Conservation (phyloP, 139 green algal species). For the Ulvella scutata region DNA sequence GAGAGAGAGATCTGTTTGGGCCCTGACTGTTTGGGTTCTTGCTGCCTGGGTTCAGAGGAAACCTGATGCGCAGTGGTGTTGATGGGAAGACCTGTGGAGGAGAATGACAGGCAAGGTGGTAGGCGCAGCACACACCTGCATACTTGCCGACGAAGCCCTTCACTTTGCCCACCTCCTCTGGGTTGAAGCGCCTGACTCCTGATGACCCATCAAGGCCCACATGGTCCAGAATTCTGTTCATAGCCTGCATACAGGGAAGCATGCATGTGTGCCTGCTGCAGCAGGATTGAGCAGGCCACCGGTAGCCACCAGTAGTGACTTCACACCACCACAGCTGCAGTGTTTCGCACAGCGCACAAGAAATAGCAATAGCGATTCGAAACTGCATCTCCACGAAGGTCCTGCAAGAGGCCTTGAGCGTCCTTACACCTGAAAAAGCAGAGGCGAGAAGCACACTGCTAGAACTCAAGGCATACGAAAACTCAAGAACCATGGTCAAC, state of each 20-base stretch:
- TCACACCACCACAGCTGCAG: neutral
- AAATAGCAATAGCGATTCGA: neutral
- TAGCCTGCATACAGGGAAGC: neutral
- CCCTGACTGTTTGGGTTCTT: too few species aligned
- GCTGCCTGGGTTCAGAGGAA: too few species aligned
- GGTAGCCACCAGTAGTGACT: too few species aligned
- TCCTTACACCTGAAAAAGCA: neutral
- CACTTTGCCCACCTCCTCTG: neutral
- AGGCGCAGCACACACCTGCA: conserved; percentile 59
- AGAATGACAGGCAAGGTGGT: too few species aligned
- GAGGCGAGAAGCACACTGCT: neutral
- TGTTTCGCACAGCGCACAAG: neutral
- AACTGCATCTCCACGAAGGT: neutral
- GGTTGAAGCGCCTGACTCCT: neutral
- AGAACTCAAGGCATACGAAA: neutral
- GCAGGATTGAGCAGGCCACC: too few species aligned
- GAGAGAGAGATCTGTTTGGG: too few species aligned
- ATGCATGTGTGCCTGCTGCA: neutral
- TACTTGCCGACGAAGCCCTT: neutral
- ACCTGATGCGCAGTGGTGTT: too few species aligned
- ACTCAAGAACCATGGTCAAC: neutral
- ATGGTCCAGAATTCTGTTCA: neutral
- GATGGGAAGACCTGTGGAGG: too few species aligned
- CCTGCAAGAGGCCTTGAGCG: neutral
- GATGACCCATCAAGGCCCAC: neutral